These are phyloP conservation scores for Coniferiporia weirii DNA, from an alignment of 1,284 basidiomycete species.

Conservation along the genomic window DNA sequence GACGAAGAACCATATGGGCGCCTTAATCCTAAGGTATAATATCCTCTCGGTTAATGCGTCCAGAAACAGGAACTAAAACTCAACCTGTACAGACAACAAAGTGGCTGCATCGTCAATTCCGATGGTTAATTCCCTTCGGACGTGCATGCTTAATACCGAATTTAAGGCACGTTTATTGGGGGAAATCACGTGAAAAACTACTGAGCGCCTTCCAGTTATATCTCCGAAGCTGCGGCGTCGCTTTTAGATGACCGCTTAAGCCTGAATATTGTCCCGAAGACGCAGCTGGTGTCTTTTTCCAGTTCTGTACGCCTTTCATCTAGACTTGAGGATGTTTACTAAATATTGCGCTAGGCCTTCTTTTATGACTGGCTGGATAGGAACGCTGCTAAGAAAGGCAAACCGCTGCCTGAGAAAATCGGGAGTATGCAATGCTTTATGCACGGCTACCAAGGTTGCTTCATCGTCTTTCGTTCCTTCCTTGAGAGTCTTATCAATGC, in stretches of 20 bases:
- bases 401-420: constrained; percentile 77
- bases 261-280: constrained; percentile 80
- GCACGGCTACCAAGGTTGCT: constrained; percentile 70
- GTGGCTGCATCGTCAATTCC: constrained; percentile 83
- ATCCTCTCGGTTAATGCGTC: neutral
- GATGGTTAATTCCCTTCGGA: constrained; percentile 83
- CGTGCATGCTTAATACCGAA: constrained; percentile 83
- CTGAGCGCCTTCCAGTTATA: constrained; percentile 38
- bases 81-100: constrained; percentile 64
- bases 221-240: constrained; percentile 82
- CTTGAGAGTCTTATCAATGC: neutral
- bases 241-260: constrained; percentile 73
- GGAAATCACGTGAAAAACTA: constrained; percentile 7
- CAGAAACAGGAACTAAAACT: neutral
- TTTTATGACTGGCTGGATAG: constrained; percentile 88
- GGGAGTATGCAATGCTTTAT: constrained; percentile 90
- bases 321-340: neutral
- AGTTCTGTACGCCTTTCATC: constrained; percentile 51
- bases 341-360: constrained; percentile 51
- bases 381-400: constrained; percentile 73
- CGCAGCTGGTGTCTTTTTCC: constrained; percentile 77
- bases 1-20: constrained; percentile 85
- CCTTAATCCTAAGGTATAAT: constrained; percentile 70
- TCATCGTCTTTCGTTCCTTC: neutral
- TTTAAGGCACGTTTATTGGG: constrained; percentile 48